Base-by-base conservation (phyloP, 768 basidiomycete species). In the Piloderma croceum region DNA sequence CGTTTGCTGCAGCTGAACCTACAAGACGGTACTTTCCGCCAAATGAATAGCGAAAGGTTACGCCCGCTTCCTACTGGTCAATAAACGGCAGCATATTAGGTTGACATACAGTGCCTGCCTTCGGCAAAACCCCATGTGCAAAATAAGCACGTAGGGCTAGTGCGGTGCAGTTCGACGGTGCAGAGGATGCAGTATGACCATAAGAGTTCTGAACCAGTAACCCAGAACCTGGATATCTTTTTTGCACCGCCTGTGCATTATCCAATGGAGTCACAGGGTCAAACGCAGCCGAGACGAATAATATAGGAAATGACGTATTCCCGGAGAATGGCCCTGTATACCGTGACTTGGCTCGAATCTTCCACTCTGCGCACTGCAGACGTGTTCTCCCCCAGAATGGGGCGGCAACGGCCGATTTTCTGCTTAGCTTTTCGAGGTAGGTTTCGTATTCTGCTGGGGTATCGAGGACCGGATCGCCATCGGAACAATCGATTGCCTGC, bases 71-170 rank as follows among this genome's bases (percentile, higher is more conserved):
- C n/a, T n/a, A n/a, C n/a, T n/a, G n/a, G n/a, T n/a, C n/a, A n/a
- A n/a, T n/a, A n/a, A 29, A 29, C 9, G 27, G 27, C 27, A 29
- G 27, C 27, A 9, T 15, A 15, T 61, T 46, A 3, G 64, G 53
- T 3, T 63, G 41, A 42, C 73, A 75, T 5, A 71, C 50, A 3
- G 68, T 70, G 5, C 58, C 68, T 6, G 56, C 53, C 9, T 49
- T 41, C 3, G 73, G 73, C 2, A 74, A 49, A 2, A 54, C 61
- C 3, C 73, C 71, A 7, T 63, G 40, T 2, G 52, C 38, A 38
- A 74, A 69, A 47, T 73, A 74, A 2, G 54, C 52, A 7, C 61
- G 57, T 22, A 75, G 52, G 42, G 63, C 44, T 24, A 39, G 42
- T 7, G 50, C 45, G 5, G 66, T 63, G 48, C 69, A 71, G 4